Conservation (phyloP, 83 land plant genomes). For the Isoetes engelmannii region DNA sequence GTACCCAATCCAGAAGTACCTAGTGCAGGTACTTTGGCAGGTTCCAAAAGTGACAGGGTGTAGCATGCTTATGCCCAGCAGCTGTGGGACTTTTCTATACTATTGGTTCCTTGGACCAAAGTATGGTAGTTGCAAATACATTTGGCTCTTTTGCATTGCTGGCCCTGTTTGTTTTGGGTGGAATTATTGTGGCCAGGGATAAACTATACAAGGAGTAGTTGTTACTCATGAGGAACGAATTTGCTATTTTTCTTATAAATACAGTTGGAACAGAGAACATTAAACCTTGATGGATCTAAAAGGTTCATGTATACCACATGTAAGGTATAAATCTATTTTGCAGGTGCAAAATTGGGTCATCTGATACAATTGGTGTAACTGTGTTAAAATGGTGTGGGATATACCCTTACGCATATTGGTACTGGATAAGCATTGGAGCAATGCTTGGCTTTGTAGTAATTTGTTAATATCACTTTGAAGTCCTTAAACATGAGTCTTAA, state of each 20-base stretch:
- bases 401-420: slow-evolving; percentile 23
- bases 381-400: slow-evolving; percentile 24
- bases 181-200: neutral
- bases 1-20: no score
- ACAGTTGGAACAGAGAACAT: slow-evolving; percentile 15
- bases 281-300: neutral
- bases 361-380: neutral
- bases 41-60: no score
- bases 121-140: neutral
- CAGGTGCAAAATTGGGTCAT: neutral
- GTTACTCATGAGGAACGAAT: neutral
- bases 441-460: slow-evolving; percentile 22
- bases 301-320: neutral
- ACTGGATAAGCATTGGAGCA: slow-evolving; percentile 31
- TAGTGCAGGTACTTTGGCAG: no score
- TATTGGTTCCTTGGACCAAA: slow-evolving; percentile 1
- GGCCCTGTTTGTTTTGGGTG: neutral
- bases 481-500: slow-evolving; percentile 26
- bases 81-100: neutral
- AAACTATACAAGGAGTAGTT: neutral
- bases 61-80: no score
- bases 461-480: slow-evolving; percentile 23
- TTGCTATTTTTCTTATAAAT: neutral
- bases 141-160: slow-evolving; percentile 3
- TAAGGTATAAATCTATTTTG: neutral